Evolutionary conservation across 192 early-diverging fungal genomes (phyloP).

Genomic region (Coemansia sp.): DNA sequence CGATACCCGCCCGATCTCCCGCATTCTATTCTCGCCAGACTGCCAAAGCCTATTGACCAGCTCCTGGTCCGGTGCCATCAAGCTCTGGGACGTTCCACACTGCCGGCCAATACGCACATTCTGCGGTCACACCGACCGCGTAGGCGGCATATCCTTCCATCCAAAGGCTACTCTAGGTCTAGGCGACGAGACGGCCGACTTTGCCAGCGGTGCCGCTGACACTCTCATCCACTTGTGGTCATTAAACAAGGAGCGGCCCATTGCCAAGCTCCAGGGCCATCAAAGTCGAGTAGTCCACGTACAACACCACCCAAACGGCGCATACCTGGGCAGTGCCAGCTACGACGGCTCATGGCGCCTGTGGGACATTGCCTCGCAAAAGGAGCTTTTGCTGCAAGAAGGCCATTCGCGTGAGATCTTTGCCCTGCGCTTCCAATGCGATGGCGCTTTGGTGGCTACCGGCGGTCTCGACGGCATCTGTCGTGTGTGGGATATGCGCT

Average conservation of each 20-base stretch:
- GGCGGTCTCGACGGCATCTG: slow-evolving; percentile 92
- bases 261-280: slow-evolving; percentile 81
- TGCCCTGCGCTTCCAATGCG: slow-evolving; percentile 87
- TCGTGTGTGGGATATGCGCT: slow-evolving; percentile 93
- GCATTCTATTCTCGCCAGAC: slow-evolving; percentile 79
- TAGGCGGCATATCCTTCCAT: slow-evolving; percentile 89
- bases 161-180: slow-evolving; percentile 69
- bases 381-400: slow-evolving; percentile 87
- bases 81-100: slow-evolving; percentile 85
- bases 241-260: slow-evolving; percentile 75
- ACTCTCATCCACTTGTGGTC: slow-evolving; percentile 81
- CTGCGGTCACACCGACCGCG: slow-evolving; percentile 84
- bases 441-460: slow-evolving; percentile 88
- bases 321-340: slow-evolving; percentile 70
- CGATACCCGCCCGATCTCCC: slow-evolving; percentile 83
- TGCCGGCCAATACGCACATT: slow-evolving; percentile 62
- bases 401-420: slow-evolving; percentile 95
- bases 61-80: slow-evolving; percentile 82
- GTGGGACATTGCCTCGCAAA: slow-evolving; percentile 83
- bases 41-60: slow-evolving; percentile 75
- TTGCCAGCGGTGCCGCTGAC: slow-evolving; percentile 87
- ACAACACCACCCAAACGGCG: slow-evolving; percentile 87
- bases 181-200: slow-evolving; percentile 59
- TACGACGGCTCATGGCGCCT: slow-evolving; percentile 92
- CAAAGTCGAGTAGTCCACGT: slow-evolving; percentile 80